These are phyloP conservation scores for barrel medic (Medicago truncatula) DNA, from an alignment of 306 rosid genomes.

Conservation along the genomic window DNA sequence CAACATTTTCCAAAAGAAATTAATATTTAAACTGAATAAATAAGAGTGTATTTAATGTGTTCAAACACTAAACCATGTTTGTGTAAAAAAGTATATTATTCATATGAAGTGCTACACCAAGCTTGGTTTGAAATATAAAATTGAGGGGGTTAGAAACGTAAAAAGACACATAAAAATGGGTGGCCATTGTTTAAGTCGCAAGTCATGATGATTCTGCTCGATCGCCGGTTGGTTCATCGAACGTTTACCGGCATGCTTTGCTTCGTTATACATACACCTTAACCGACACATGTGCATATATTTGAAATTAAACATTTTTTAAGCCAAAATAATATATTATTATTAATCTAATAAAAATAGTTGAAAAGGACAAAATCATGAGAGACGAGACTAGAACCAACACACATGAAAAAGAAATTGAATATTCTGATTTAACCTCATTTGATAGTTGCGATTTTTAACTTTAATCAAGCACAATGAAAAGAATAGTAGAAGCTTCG, in stretches of 20 bases:
- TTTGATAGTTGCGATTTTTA: too few species aligned
- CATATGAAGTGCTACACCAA: not conserved
- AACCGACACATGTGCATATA: not conserved
- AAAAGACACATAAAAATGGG: not conserved
- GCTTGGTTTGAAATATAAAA: not conserved
- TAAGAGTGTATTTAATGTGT: too few species aligned
- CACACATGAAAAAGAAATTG: too few species aligned
- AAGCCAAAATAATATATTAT: too few species aligned
- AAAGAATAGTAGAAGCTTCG: not conserved
- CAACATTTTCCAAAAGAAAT: too few species aligned
- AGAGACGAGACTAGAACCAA: not conserved
- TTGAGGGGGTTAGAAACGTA: conserved; percentile 1
- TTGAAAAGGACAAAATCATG: too few species aligned
- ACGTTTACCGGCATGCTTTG: not conserved
- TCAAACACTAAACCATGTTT: too few species aligned
- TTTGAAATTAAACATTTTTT: not conserved
- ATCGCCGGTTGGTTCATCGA: not conserved
- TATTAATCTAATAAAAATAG: too few species aligned
- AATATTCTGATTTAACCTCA: too few species aligned
- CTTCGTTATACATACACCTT: not conserved
- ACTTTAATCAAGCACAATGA: too few species aligned
- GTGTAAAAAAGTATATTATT: too few species aligned
- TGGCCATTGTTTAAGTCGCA: conserved; percentile 17
- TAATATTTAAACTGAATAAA: too few species aligned
- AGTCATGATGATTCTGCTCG: conserved; percentile 4